Base-by-base conservation (phyloP, 2,329 filamentous ascomycete genomes). In the Aspergillus novofumigatus region DNA sequence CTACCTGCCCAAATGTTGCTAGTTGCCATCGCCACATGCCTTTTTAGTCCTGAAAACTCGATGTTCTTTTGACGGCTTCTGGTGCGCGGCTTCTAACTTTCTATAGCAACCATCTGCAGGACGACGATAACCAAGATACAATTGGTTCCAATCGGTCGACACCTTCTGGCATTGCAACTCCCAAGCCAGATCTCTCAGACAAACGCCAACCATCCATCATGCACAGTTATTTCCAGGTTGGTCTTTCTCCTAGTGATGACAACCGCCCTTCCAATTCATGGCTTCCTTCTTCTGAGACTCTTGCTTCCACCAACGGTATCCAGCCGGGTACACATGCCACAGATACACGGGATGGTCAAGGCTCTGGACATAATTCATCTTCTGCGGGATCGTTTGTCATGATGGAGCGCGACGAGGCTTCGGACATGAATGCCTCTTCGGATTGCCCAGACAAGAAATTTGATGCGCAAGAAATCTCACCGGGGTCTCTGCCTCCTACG, bases 201-300 rank as follows among this genome's bases (percentile, higher is more conserved):
- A 97, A 96, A 80, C 89, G 94, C 78, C 83, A 96, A 73, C 94
- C 94, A 66, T 91, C 92, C 74, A 96, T 97, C 80, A 89, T 94
- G 84, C 85, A 87, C 76, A 95, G 89, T 82, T 97, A 94, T 83
- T 96, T 97, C 84, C 94, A 99, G 93, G 94, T 99, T 96, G 88
- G 94, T 97, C 84, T 85, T 83, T 86, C 84, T 81, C 86, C 85
- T 83, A 86, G 85, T 82, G 85, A 87, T 86, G 83, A 84, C 83
- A 73, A 77, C 77, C 80, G 62, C 71, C 64, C 73, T 64, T 69
- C 72, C 59, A 73, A 70, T 65, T 66, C 72, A 65, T 71, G 72
- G 67, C 70, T 73, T 62, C 74, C 70, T 67, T 67, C 69, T 67
- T 70, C 67, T 61, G 66, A 67, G 58, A 65, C 63, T 57, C 62